Evolutionary conservation across 768 basidiomycete genomes (phyloP).

Genomic region (Lentinula aciculospora): DNA sequence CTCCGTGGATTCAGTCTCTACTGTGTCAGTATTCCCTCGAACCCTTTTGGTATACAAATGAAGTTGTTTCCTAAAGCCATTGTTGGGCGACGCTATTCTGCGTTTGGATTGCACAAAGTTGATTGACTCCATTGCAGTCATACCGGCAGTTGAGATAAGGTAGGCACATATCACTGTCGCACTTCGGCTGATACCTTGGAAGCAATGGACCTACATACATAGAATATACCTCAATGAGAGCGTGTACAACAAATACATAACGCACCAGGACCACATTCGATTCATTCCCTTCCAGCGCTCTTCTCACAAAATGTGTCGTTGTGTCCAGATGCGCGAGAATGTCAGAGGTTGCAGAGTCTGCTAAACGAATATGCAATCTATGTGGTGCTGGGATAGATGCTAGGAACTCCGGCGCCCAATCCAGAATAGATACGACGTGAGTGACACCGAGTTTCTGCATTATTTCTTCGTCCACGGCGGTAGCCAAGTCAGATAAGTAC

Average conservation of each 20-base stretch:
- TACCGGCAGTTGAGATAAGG: conserved; percentile 46
- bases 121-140: conserved; percentile 50
- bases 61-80: conserved; percentile 60
- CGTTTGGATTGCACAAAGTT: conserved; percentile 51
- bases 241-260: not conserved
- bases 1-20: not conserved
- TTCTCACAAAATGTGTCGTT: conserved; percentile 48
- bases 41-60: conserved; percentile 27
- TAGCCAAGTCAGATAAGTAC: conserved; percentile 34
- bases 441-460: conserved; percentile 61
- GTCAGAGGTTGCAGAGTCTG: conserved; percentile 33
- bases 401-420: conserved; percentile 41
- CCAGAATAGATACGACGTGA: conserved; percentile 65
- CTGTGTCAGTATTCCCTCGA: conserved; percentile 10
- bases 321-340: conserved; percentile 39
- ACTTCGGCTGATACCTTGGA: conserved; percentile 70
- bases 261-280: conserved; percentile 46
- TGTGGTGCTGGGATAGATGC: conserved; percentile 32
- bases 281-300: conserved; percentile 38
- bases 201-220: conserved; percentile 61
- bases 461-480: conserved; percentile 43
- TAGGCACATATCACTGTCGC: conserved; percentile 76
- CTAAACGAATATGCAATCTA: conserved; percentile 46
- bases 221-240: not conserved
- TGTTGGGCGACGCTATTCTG: conserved; percentile 59